Conservation (phyloP, 83 land plant species). For the Diphasiastrum complanatum region DNA sequence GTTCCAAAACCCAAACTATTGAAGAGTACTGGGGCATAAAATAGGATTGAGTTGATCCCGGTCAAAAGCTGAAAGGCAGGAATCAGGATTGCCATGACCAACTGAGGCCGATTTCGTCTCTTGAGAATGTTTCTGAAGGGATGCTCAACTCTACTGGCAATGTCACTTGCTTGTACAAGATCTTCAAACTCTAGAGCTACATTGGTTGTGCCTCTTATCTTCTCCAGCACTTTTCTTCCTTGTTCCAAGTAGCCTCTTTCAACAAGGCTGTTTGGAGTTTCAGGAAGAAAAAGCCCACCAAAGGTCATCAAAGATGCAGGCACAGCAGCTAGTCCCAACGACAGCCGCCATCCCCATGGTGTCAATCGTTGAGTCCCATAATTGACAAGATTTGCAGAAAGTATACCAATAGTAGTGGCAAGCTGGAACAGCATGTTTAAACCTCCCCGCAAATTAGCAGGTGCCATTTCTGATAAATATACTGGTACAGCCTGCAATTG, state of each 20-base stretch:
- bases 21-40: too few species aligned
- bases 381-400: constrained; percentile 27
- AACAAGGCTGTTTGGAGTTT: constrained; percentile 36
- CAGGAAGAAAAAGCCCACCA: constrained; percentile 28
- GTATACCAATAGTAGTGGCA: constrained; percentile 19
- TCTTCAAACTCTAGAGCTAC: constrained; percentile 25
- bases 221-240: constrained; percentile 19
- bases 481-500: constrained; percentile 27
- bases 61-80: constrained; percentile 3
- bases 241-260: constrained; percentile 18
- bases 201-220: constrained; percentile 26
- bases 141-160: background rate
- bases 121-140: background rate
- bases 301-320: constrained; percentile 27
- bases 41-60: too few species aligned
- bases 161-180: constrained; percentile 16
- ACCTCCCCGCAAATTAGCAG: constrained; percentile 25
- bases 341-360: constrained; percentile 35
- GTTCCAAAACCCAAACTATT: too few species aligned
- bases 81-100: constrained; percentile 14
- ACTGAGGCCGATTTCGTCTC: background rate
- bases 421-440: constrained; percentile 30
- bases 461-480: constrained; percentile 39
- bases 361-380: constrained; percentile 21
- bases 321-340: constrained; percentile 29